These are phyloP conservation scores for Scedosporium aurantiacum DNA, from an alignment of 2,329 filamentous ascomycete species.

Conservation along the genomic window DNA sequence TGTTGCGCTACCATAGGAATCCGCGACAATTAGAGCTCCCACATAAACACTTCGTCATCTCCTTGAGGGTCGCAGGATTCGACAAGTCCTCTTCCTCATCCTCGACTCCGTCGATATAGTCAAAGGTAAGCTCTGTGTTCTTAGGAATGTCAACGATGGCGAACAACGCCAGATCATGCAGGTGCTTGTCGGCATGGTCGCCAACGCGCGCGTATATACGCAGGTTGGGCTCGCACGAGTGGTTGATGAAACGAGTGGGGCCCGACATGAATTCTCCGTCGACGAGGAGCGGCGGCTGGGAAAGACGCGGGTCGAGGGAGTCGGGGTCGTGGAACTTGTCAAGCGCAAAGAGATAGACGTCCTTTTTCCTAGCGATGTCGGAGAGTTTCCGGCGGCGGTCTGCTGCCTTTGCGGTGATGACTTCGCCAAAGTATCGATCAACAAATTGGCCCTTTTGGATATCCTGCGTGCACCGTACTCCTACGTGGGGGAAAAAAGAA, in stretches of 20 bases:
- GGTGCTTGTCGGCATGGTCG: slow-evolving; percentile 60
- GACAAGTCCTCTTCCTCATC: slow-evolving; percentile 38
- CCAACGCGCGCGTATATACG: slow-evolving; percentile 70
- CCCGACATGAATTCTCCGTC: slow-evolving; percentile 70
- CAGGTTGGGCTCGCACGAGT: slow-evolving; percentile 69
- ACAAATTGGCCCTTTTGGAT: slow-evolving; percentile 67
- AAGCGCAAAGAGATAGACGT: slow-evolving; percentile 68
- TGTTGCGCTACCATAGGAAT: slow-evolving; percentile 47
- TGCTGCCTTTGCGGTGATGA: slow-evolving; percentile 55
- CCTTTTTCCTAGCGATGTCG: slow-evolving; percentile 49
- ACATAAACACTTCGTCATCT: slow-evolving; percentile 52
- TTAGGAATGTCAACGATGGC: slow-evolving; percentile 54
- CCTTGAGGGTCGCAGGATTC: slow-evolving; percentile 26
- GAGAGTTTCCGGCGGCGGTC: slow-evolving; percentile 49
- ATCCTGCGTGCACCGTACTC: slow-evolving; percentile 52
- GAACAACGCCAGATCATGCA: slow-evolving; percentile 71
- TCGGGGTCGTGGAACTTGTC: slow-evolving; percentile 63
- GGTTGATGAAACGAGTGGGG: slow-evolving; percentile 73
- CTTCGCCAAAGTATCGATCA: slow-evolving; percentile 66
- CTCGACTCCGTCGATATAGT: slow-evolving; percentile 60
- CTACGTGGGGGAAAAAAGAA: slow-evolving; percentile 24
- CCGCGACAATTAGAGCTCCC: slow-evolving; percentile 55
- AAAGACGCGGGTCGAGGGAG: slow-evolving; percentile 44
- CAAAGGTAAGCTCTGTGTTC: slow-evolving; percentile 65
- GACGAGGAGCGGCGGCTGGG: slow-evolving; percentile 45